These are phyloP conservation scores for Podospora australis DNA, from an alignment of 495 filamentous ascomycete genomes.

Conservation along the genomic window DNA sequence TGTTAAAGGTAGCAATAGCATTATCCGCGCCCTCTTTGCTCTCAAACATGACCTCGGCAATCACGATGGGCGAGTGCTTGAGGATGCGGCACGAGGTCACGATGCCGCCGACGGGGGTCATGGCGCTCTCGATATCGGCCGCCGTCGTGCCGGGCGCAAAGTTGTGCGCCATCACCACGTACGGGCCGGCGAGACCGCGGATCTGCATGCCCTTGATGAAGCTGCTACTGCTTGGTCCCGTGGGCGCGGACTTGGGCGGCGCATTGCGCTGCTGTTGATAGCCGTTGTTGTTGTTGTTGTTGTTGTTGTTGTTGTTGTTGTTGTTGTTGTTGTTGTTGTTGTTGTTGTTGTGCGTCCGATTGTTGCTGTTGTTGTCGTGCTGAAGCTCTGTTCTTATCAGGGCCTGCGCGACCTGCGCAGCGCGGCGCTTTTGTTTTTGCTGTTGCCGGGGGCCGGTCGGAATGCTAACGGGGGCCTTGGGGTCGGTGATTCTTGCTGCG, in stretches of 20 bases:
- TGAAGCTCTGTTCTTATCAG: conserved; percentile 25
- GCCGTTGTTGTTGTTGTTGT: conserved; percentile 7
- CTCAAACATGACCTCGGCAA: conserved; percentile 78
- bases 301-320: conserved; percentile 7
- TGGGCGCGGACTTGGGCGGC: not conserved
- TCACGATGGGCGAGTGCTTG: conserved; percentile 65
- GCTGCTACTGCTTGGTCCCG: not conserved
- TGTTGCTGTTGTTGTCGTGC: conserved; percentile 20
- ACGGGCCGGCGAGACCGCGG: conserved; percentile 72
- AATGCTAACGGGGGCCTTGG: conserved; percentile 19
- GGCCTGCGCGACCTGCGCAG: conserved; percentile 26
- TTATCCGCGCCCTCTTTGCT: conserved; percentile 71
- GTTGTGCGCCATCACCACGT: conserved; percentile 78
- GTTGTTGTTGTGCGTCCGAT: conserved; percentile 13
- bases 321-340: not conserved
- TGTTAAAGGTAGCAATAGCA: conserved; percentile 78
- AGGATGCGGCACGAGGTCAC: conserved; percentile 67
- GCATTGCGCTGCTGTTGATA: conserved; percentile 1
- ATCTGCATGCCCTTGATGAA: conserved; percentile 59
- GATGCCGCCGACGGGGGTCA: conserved; percentile 64
- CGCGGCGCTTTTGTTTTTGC: conserved; percentile 27
- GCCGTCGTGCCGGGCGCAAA: conserved; percentile 90
- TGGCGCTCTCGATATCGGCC: conserved; percentile 84
- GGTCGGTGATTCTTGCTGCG: conserved; percentile 37
- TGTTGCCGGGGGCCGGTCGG: conserved; percentile 17